Base-by-base conservation (phyloP, 169 alveolate species). In the Amoebophrya sp. region DNA sequence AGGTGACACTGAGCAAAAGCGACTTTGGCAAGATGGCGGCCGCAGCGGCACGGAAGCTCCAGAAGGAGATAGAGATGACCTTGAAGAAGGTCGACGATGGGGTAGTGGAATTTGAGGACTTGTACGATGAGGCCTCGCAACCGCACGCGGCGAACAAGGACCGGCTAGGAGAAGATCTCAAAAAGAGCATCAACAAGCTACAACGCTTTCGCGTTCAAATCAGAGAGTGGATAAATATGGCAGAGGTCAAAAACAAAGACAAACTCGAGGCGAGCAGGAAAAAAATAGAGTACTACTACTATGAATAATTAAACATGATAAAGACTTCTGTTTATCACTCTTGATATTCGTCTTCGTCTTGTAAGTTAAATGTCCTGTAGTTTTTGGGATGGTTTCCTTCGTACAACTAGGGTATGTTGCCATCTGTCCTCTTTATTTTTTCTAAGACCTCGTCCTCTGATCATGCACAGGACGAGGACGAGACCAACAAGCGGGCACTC, bases 31-130 rank as follows among this genome's bases (percentile, higher is more conserved):
- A 53, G 76, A 65, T 65, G 83, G 83, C 83, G 83, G 83, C 83
- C n/a, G 83, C 91, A 12, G 91, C 91, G 76, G 53, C 76, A 29
- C 47, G 91, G 39, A 89, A 89, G 53, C 53, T 89, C 76, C 91
- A 89, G 91, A 41, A 40, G 91, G 53, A 40, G 38, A 89, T 89
- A 3, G 91, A 89, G 2, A 41, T 89, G 53, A 89, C 91, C 39
- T 89, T 89, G 91, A 89, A 89, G 55, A 89, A 89, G 55, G 91
- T 89, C 54, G 91, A 89, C 55, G 91, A 89, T 40, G 91, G 91
- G 53, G 41, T 89, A 2, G 55, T 40, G 14, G 91, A 89, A 34
- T 89, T 89, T 40, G 76, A 89, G 29, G 36, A 10, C 3, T n/a
- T 89, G 1, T 89, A 65, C 76, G 76, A 41, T 23, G 53, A 89